phyloP scores from a whole-genome alignment of 2,329 filamentous ascomycete species.

The Cladophialophora carrionii region DNA sequence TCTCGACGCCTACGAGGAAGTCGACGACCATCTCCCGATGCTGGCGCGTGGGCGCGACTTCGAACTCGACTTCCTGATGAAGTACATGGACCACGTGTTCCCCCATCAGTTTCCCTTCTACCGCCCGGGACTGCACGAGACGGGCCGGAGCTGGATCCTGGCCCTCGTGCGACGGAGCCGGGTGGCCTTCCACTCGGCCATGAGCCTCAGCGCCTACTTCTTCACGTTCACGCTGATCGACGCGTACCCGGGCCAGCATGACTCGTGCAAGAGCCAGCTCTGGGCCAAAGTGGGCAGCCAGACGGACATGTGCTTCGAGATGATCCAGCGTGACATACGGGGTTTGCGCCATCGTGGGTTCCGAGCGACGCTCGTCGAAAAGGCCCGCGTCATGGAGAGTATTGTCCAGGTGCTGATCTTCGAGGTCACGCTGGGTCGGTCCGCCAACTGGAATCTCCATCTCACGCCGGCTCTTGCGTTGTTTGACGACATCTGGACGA shows the following conservation, averaged over 20 bases:
- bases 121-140: conserved; percentile 58
- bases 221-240: conserved; percentile 48
- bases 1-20: conserved; percentile 17
- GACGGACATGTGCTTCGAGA: conserved; percentile 24
- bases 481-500: conserved; percentile 34
- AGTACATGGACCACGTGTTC: conserved; percentile 65
- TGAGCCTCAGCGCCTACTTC: conserved; percentile 61
- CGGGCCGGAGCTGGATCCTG: conserved; percentile 64
- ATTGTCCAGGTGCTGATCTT: conserved; percentile 45
- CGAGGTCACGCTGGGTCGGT: conserved; percentile 40
- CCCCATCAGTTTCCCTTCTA: conserved; percentile 68
- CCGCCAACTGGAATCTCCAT: conserved; percentile 42
- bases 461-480: conserved; percentile 43
- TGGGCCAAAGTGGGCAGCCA: conserved; percentile 21
- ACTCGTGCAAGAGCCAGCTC: conserved; percentile 8
- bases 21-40: conserved; percentile 23
- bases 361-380: conserved; percentile 30
- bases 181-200: conserved; percentile 62
- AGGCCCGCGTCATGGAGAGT: conserved; percentile 41
- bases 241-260: conserved; percentile 10
- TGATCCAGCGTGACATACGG: conserved; percentile 36
- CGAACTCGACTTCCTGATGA: conserved; percentile 53
- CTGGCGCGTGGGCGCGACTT: conserved; percentile 15
- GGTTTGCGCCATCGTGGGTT: conserved; percentile 23
- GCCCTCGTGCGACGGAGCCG: conserved; percentile 56